phyloP scores from a whole-genome alignment of 768 basidiomycete species.

The Rhodosporidiobolus sp. region DNA sequence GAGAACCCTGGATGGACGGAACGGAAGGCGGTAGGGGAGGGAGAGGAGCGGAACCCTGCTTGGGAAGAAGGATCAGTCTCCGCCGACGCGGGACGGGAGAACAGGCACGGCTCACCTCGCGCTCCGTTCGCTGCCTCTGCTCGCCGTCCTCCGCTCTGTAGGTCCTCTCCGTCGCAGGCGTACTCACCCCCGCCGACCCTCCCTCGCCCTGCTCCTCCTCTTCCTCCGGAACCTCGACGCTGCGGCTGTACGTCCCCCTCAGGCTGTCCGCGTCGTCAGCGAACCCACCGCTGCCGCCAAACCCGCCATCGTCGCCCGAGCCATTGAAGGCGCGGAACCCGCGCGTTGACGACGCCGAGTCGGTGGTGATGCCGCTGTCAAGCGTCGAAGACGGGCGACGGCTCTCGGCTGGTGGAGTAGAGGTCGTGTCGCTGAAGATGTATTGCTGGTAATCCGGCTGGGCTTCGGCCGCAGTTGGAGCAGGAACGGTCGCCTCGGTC shows the following conservation, averaged over 20 bases:
- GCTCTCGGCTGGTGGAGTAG: not conserved
- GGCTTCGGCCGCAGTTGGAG: not conserved
- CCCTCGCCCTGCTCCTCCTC: constrained; percentile 22
- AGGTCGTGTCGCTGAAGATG: constrained; percentile 22
- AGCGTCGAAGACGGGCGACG: not conserved
- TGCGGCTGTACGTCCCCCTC: constrained; percentile 32
- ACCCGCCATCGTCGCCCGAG: constrained; percentile 27
- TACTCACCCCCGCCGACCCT: constrained; percentile 7
- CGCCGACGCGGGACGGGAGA: not conserved
- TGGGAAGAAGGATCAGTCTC: not conserved
- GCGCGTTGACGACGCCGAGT: not conserved
- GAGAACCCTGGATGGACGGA: constrained; percentile 18
- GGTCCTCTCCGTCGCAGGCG: not conserved
- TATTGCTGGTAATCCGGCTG: constrained; percentile 27
- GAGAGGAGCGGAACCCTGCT: constrained; percentile 19
- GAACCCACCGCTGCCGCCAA: constrained; percentile 10
- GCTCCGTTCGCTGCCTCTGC: not conserved
- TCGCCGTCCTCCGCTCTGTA: not conserved
- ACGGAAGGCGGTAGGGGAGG: constrained; percentile 6
- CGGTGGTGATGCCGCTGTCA: too few species aligned
- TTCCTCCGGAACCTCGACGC: constrained; percentile 19
- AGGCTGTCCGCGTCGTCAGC: constrained; percentile 34
- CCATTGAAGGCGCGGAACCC: constrained; percentile 35
- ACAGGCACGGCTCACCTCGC: constrained; percentile 20
- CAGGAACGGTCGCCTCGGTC: not conserved